A percentile compares a stretch with the other conserved stretches of the same genome.
Conservation (phyloP, 1,284 basidiomycete species). For the Ceratobasidium sp. region DNA sequence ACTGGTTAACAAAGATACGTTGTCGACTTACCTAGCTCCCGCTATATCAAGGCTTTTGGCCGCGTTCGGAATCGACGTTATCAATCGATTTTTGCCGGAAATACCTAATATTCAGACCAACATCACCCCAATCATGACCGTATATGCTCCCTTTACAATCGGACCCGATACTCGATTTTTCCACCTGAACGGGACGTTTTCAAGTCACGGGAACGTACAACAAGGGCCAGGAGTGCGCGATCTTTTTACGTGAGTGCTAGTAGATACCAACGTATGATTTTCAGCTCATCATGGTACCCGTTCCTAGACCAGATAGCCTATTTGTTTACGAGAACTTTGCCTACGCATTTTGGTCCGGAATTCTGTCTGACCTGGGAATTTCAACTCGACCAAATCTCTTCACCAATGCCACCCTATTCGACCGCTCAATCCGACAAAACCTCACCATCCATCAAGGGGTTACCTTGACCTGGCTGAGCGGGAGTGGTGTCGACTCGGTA, state of each 20-base stretch:
- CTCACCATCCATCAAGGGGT: neutral
- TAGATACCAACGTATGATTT: too few species aligned
- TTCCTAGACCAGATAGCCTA: neutral
- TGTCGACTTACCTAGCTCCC: neutral
- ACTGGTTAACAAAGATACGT: neutral
- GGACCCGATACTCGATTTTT: neutral
- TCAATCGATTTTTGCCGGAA: neutral
- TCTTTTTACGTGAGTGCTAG: neutral
- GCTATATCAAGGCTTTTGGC: neutral
- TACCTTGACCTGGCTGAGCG: neutral
- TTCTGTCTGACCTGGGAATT: constrained; percentile 14
- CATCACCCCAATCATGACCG: neutral
- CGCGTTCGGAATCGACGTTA: neutral
- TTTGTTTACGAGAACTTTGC: constrained; percentile 20
- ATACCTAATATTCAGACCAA: neutral
- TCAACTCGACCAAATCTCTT: neutral
- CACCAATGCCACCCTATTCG: neutral
- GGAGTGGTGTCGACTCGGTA: neutral
- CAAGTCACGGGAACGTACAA: neutral
- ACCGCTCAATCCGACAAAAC: neutral
- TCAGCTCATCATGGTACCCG: too few species aligned
- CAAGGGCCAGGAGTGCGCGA: neutral
- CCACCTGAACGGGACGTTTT: neutral
- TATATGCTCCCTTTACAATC: constrained; percentile 1
- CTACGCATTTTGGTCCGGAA: neutral